Base-by-base conservation (phyloP, 2,329 filamentous ascomycete genomes). In the Chrysoporthe cubensis region DNA sequence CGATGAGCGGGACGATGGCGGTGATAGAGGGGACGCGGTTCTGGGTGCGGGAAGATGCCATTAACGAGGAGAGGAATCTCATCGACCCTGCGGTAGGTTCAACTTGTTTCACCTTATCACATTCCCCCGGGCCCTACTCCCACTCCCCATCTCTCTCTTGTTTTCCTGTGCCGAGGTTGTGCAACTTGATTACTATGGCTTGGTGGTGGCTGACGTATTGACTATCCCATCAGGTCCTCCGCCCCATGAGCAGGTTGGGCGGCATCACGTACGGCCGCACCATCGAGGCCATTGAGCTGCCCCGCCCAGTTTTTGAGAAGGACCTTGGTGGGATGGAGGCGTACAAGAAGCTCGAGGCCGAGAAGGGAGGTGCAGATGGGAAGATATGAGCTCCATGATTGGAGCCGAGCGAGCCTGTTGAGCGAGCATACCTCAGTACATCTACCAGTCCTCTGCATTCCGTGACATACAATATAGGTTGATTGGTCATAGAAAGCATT, bases 31-130 rank as follows among this genome's bases (percentile, higher is more conserved):
- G 93, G 0, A 89, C 91, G 44, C 85, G 90, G 40, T 97, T 97
- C 76, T 97, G 94, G 93, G 93, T 90, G 1, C 82, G 94, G 64
- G 93, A 96, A 76, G 95, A 97, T 80, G 94, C 94, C 2, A 82
- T 97, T 69, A 92, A 97, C 73, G 88, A 92, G 75, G 90, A 93
- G 9, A 86, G 83, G 75, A 93, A 88, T 72, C 74, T 92, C 54
- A 83, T 98, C 67, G 91, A 96, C 77, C 88, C 92, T 13, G 85
- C 81, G 64, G 87, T 90, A 76, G 80, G 85, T 80, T 52, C 7
- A 5, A n/a, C 26, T 26, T 26, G 26, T 26, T 26, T 26, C 26
- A 26, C 26, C 26, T 26, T 26, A 65, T 14, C 58, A 60, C 43
- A 52, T 62, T 60, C 40, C 50, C 11, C 26, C 26, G 26, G 26